A percentile compares a stretch with the other conserved stretches of the same genome.
These are phyloP conservation scores for Vanilla planifolia DNA, from an alignment of 106 monocot species.

Conservation along the genomic window DNA sequence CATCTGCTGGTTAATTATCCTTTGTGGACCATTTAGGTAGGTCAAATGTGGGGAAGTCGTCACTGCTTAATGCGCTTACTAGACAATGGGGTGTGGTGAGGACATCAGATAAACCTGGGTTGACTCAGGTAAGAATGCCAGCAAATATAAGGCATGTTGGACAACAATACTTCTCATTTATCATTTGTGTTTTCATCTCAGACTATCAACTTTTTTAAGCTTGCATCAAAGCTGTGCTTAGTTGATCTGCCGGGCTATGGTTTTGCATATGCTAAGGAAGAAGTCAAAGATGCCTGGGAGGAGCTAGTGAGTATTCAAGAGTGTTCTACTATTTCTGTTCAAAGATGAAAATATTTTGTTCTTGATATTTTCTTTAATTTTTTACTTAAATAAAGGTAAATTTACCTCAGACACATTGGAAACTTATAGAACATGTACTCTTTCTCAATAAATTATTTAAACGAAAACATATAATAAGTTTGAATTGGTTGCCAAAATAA, in stretches of 20 bases:
- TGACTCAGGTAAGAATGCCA: constrained; percentile 68
- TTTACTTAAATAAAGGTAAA: too few species aligned
- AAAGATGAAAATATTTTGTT: not conserved
- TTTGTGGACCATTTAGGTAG: constrained; percentile 42
- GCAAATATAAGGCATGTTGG: not conserved
- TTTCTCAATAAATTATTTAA: too few species aligned
- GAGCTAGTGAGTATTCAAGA: constrained; percentile 79
- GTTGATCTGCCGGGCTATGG: constrained; percentile 99
- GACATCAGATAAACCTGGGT: constrained; percentile 95
- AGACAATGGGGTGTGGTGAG: constrained; percentile 97
- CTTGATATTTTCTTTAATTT: not conserved
- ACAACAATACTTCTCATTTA: constrained; percentile 7
- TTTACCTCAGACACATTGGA: too few species aligned
- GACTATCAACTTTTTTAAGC: constrained; percentile 94
- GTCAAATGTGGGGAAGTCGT: constrained; percentile 99
- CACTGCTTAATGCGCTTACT: constrained; percentile 89
- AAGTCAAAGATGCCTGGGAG: constrained; percentile 95
- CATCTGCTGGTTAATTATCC: not conserved
- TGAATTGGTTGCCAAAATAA: too few species aligned
- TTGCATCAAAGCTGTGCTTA: constrained; percentile 81
- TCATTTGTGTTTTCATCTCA: constrained; percentile 22
- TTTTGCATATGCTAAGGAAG: constrained; percentile 98
- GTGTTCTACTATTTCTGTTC: not conserved
- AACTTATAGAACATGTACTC: too few species aligned
- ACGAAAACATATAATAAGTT: too few species aligned